These are phyloP conservation scores for Russula brevipes DNA, from an alignment of 768 basidiomycete genomes.

Conservation along the genomic window DNA sequence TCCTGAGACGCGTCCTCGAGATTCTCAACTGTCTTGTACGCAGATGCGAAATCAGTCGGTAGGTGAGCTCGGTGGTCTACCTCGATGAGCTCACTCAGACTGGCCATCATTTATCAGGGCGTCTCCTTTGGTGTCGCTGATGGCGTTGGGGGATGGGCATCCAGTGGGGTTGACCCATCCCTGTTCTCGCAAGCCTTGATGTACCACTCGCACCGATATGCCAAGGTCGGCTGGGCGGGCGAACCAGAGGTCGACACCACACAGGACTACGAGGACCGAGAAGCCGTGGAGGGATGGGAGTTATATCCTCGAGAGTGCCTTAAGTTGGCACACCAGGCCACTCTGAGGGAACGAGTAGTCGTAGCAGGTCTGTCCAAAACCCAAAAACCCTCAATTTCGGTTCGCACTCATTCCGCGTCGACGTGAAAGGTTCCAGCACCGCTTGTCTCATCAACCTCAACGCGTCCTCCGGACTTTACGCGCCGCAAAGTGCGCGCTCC, in stretches of 20 bases:
- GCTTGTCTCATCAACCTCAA: conserved; percentile 74
- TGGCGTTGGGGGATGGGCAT: conserved; percentile 90
- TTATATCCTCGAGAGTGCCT: conserved; percentile 66
- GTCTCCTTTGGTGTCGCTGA: conserved; percentile 83
- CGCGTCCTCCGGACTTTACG: conserved; percentile 68
- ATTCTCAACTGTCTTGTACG: conserved; percentile 3
- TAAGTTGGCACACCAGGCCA: conserved; percentile 64
- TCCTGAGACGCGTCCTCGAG: neutral
- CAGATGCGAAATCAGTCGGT: conserved; percentile 80
- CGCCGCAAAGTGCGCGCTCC: conserved; percentile 61
- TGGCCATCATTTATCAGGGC: conserved; percentile 42
- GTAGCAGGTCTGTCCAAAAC: conserved; percentile 26
- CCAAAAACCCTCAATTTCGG: neutral
- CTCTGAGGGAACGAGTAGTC: conserved; percentile 58
- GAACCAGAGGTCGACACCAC: conserved; percentile 79
- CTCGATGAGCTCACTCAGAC: conserved; percentile 18
- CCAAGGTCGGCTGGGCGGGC: conserved; percentile 70
- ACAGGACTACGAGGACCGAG: conserved; percentile 62
- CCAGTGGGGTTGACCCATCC: conserved; percentile 78
- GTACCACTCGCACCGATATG: conserved; percentile 76
- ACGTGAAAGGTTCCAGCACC: conserved; percentile 68
- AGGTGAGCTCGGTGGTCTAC: conserved; percentile 35
- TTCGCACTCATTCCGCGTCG: conserved; percentile 12
- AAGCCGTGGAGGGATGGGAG: conserved; percentile 63
- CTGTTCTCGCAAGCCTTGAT: conserved; percentile 89